Conservation (phyloP, 2,329 filamentous ascomycete species). For the Phaeoacremonium minimum region DNA sequence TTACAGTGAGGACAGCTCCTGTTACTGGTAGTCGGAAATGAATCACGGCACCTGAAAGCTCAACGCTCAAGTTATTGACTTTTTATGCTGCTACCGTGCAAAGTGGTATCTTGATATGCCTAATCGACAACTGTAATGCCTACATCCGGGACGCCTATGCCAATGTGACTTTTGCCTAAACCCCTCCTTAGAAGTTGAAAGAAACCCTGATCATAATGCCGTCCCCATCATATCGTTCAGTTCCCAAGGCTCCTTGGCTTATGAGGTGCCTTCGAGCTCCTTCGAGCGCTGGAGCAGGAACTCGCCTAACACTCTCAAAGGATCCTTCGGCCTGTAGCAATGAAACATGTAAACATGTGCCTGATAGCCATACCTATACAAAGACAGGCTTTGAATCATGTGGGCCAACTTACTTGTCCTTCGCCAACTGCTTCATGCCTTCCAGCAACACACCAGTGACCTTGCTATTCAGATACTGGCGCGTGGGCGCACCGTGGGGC, state of each 20-base stretch:
- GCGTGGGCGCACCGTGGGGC: constrained; percentile 62
- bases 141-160: too few relatives aligned
- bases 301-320: constrained; percentile 65
- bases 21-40: background rate
- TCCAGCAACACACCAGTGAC: constrained; percentile 66
- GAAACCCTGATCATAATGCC: background rate
- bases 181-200: constrained; percentile 1
- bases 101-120: background rate
- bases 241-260: too few relatives aligned
- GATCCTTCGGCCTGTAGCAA: constrained; percentile 57
- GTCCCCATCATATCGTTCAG: too few relatives aligned
- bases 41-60: background rate
- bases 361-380: background rate
- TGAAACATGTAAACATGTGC: too few relatives aligned
- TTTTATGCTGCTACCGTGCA: too few relatives aligned
- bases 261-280: constrained; percentile 53
- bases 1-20: constrained; percentile 6
- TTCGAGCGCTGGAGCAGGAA: constrained; percentile 65
- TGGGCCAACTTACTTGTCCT: constrained; percentile 61
- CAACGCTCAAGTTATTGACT: too few relatives aligned
- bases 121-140: too few relatives aligned
- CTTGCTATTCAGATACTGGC: constrained; percentile 68
- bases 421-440: constrained; percentile 69
- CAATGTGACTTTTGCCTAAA: too few relatives aligned
- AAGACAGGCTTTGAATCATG: too few relatives aligned